These are phyloP conservation scores for Phytophthora europaea DNA, from an alignment of 352 stramenopile species.

Conservation along the genomic window DNA sequence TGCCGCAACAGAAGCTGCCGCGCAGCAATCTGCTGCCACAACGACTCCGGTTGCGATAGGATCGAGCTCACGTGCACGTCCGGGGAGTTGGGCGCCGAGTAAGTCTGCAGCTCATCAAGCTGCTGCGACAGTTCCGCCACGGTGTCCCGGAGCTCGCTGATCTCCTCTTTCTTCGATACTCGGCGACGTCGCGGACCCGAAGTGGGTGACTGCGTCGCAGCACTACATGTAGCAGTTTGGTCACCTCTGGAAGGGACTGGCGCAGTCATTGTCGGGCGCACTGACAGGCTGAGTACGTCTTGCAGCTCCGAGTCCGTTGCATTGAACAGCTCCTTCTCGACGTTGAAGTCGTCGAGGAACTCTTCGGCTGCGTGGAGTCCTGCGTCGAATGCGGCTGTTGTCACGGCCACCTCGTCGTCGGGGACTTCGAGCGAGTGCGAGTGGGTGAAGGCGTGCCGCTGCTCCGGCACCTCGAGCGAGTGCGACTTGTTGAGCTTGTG, in stretches of 20 bases:
- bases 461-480: constrained; percentile 32
- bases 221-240: not conserved
- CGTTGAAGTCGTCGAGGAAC: constrained; percentile 29
- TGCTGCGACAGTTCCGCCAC: constrained; percentile 31
- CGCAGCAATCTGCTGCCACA: constrained; percentile 37
- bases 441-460: constrained; percentile 9
- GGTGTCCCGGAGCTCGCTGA: constrained; percentile 33
- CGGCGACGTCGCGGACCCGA: constrained; percentile 7
- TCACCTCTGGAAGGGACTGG: not conserved
- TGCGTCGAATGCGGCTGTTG: constrained; percentile 5
- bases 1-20: constrained; percentile 31
- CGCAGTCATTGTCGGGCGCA: not conserved
- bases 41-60: constrained; percentile 19
- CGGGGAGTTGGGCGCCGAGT: constrained; percentile 21
- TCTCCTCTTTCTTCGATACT: constrained; percentile 41
- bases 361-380: constrained; percentile 25
- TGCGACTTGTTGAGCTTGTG: constrained; percentile 29
- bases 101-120: constrained; percentile 31
- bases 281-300: constrained; percentile 1
- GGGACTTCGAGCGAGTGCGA: constrained; percentile 33
- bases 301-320: constrained; percentile 3
- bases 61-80: constrained; percentile 20
- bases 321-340: constrained; percentile 26
- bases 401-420: not conserved
- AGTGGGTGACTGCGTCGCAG: not conserved